Evolutionary conservation across 2,329 filamentous ascomycete species (phyloP), one percentile per base, ranked within the genome.

Genomic region (Metarhizium anisopliae): DNA sequence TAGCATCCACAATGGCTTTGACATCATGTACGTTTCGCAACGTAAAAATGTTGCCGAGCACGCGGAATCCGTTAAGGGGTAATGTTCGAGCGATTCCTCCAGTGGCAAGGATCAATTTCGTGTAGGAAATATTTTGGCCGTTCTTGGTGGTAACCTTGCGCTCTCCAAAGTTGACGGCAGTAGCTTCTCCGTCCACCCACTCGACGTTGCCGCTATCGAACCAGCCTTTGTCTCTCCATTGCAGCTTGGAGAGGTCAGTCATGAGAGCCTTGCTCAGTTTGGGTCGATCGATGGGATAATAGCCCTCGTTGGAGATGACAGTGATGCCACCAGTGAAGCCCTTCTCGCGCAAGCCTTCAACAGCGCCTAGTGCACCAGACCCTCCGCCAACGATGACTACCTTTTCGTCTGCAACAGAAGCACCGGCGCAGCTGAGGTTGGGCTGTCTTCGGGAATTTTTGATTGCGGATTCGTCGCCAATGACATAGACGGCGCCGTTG

Each of bases 221-320:
- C 81, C 89, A 96, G 38, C 85, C 83, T 60, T 84, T 79, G 54
- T 89, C 81, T 59, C 94, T 82, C 79, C 85, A 87, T 47, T 87
- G 84, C 47, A 96, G 74, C 73, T 95, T 96, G 49, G 80, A 79
- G 1, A 84, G 71, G 67, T 99, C 93, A 6, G 89, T 83, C 59
- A 96, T 81, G 13, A 99, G 78, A 0, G 93, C 90, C 73, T 99
- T 99, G 66, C 92, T 96, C 47, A 99, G 80, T 77, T 97, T 97
- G 11, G 94, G 90, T 20, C 94, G 84, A 74, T 99, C 94, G 64
- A 97, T 92, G 36, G 92, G 92, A 38, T 87, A 80, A 68, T 94
- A 87, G 25, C 89, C 87, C 71, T 99, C 94, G 60, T 82, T 85
- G 13, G 89, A 86, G 64, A 99, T 85, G 64, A 96, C 77, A 0